phyloP scores from a whole-genome alignment of 1,284 basidiomycete genomes.

The Trichosporon sp. region DNA sequence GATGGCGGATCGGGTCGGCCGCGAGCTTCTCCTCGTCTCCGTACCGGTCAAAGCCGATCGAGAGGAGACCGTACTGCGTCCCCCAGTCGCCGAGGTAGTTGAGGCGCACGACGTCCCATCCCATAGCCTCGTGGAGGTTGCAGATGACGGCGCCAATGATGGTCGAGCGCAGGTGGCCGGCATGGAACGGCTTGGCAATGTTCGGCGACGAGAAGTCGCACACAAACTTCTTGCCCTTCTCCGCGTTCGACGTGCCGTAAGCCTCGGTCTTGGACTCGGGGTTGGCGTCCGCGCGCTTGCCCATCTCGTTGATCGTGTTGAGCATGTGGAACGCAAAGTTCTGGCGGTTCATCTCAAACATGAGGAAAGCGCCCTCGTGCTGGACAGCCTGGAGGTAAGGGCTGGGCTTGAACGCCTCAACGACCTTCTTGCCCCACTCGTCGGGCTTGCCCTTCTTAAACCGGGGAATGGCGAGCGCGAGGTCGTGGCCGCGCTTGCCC shows the following conservation, averaged over 20 bases:
- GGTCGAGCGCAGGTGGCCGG: constrained; percentile 91
- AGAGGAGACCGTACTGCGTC: constrained; percentile 81
- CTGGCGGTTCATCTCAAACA: constrained; percentile 63
- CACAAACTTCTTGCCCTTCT: constrained; percentile 61
- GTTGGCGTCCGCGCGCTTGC: constrained; percentile 29
- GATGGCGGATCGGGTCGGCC: constrained; percentile 87
- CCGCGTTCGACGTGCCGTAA: constrained; percentile 70
- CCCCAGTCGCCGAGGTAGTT: constrained; percentile 97
- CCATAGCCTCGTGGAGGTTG: constrained; percentile 87
- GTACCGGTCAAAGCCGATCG: constrained; percentile 86
- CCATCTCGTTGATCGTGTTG: constrained; percentile 72
- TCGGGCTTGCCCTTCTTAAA: constrained; percentile 82
- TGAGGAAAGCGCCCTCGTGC: constrained; percentile 72
- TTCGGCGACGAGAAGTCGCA: constrained; percentile 89
- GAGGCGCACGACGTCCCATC: constrained; percentile 84
- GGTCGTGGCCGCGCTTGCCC: constrained; percentile 84
- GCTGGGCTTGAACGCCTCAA: constrained; percentile 55
- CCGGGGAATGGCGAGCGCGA: constrained; percentile 83
- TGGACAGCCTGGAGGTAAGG: constrained; percentile 53
- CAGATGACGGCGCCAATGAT: constrained; percentile 94
- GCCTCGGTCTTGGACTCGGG: constrained; percentile 50
- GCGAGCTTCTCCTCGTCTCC: constrained; percentile 78
- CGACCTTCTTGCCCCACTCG: constrained; percentile 68
- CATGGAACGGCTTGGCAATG: constrained; percentile 98
- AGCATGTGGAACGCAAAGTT: constrained; percentile 73